phyloP scores from a whole-genome alignment of 2,329 filamentous ascomycete species.

The Albophoma yamanashiensis region DNA sequence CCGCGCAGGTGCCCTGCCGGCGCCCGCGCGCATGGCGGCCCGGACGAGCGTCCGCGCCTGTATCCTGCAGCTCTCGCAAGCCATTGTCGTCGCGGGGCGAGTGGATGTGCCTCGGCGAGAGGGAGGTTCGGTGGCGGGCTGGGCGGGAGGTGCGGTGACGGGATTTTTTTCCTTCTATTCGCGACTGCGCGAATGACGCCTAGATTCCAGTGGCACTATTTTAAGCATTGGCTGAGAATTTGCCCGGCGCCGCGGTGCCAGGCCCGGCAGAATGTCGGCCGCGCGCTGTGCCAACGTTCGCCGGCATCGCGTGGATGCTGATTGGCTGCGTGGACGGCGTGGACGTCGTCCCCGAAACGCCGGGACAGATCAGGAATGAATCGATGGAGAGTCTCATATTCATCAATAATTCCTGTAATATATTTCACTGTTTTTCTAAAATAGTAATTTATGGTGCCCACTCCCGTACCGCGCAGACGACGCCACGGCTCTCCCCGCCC shows the following conservation, averaged over 20 bases:
- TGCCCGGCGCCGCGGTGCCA: neutral
- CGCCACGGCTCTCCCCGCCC: neutral
- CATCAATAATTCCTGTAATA: neutral
- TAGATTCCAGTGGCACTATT: neutral
- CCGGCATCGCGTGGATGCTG: neutral
- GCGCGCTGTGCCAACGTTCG: neutral
- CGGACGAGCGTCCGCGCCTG: conserved; percentile 30
- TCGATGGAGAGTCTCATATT: neutral
- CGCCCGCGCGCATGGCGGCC: conserved; percentile 17
- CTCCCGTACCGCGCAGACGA: neutral
- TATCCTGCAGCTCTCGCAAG: conserved; percentile 36
- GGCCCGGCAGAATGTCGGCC: conserved; percentile 6
- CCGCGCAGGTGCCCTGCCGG: conserved; percentile 14
- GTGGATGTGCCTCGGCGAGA: neutral
- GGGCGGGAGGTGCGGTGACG: neutral
- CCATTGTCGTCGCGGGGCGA: conserved; percentile 23
- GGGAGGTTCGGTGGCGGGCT: neutral
- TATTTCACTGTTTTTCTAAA: neutral
- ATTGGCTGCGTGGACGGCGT: neutral
- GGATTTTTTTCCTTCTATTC: neutral
- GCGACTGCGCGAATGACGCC: neutral
- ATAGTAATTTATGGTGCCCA: neutral
- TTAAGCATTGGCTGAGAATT: neutral
- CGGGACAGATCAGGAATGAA: no score
- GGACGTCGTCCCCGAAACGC: neutral